Conservation (phyloP, 768 basidiomycete genomes). For the Lyophyllum semitale region DNA sequence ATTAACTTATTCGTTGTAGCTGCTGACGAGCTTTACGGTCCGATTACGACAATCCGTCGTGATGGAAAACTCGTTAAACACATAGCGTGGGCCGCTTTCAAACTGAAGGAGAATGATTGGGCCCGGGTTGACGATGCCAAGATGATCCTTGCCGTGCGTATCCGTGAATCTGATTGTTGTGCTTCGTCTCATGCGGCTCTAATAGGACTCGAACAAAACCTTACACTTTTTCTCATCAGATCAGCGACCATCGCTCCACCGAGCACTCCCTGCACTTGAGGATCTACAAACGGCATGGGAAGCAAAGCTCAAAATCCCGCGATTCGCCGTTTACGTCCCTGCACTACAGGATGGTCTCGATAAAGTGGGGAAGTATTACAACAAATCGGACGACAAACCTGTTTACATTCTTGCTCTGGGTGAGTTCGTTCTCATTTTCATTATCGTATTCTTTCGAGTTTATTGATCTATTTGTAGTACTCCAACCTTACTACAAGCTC, state of each 20-base stretch:
- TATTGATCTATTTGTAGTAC: constrained; percentile 13
- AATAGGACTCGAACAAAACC: constrained; percentile 19
- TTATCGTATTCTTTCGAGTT: not conserved
- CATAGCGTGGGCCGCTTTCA: constrained; percentile 9
- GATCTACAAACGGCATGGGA: constrained; percentile 17
- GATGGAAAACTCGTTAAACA: not conserved
- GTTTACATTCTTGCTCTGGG: constrained; percentile 13
- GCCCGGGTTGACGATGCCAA: not conserved
- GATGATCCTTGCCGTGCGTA: constrained; percentile 7
- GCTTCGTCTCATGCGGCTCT: constrained; percentile 13
- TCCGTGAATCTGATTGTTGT: constrained; percentile 1
- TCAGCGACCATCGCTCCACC: constrained; percentile 20
- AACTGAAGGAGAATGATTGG: constrained; percentile 2
- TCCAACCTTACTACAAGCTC: constrained; percentile 34
- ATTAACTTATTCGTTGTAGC: constrained; percentile 9
- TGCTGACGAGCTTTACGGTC: constrained; percentile 8
- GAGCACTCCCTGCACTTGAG: constrained; percentile 24
- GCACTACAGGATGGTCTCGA: constrained; percentile 14
- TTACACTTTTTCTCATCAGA: constrained; percentile 23
- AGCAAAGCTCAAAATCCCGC: not conserved
- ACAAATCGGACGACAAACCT: constrained; percentile 10
- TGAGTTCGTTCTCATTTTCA: constrained; percentile 5
- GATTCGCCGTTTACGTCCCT: constrained; percentile 2
- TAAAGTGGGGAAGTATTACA: constrained; percentile 17
- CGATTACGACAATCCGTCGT: constrained; percentile 7